These are phyloP conservation scores for Ogataea philodendri DNA, from an alignment of 805 yeast genomes.

Conservation along the genomic window DNA sequence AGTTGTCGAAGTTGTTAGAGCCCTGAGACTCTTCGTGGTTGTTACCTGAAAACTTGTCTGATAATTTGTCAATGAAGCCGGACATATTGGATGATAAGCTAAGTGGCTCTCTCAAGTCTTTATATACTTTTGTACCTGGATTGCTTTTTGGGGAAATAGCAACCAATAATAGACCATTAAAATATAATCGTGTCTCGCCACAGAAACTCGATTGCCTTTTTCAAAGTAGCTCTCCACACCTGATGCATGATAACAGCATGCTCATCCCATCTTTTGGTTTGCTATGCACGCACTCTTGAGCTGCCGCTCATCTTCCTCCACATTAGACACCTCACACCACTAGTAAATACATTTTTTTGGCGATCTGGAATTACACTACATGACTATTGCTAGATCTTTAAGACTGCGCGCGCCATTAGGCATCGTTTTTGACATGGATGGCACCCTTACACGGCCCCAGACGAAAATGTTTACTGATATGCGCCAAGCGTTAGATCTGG, in stretches of 20 bases:
- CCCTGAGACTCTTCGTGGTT: slow-evolving; percentile 7
- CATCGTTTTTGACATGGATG: slow-evolving; percentile 76
- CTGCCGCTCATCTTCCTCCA: too few relatives aligned
- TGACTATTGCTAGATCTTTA: slow-evolving; percentile 2
- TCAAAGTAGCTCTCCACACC: not conserved
- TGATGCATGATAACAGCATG: too few relatives aligned
- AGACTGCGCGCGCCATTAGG: slow-evolving; percentile 34
- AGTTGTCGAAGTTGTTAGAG: not conserved
- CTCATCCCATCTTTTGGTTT: too few relatives aligned
- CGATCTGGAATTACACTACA: slow-evolving; percentile 1
- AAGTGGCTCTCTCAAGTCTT: not conserved
- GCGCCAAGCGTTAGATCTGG: slow-evolving; percentile 57
- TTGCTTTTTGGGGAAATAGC: too few relatives aligned
- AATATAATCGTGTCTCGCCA: too few relatives aligned
- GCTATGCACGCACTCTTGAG: too few relatives aligned
- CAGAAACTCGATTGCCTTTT: not conserved
- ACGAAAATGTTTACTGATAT: slow-evolving; percentile 46
- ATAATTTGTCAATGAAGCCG: slow-evolving; percentile 10
- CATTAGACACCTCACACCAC: slow-evolving; percentile 6
- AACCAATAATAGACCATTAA: too few relatives aligned
- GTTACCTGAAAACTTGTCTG: slow-evolving; percentile 11
- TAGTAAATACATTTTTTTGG: slow-evolving; percentile 1
- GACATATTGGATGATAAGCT: slow-evolving; percentile 4
- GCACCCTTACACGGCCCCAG: slow-evolving; percentile 68
- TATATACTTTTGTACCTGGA: slow-evolving; percentile 6